Conservation (phyloP, 306 rosid species). For the Erythrophleum fordii region DNA sequence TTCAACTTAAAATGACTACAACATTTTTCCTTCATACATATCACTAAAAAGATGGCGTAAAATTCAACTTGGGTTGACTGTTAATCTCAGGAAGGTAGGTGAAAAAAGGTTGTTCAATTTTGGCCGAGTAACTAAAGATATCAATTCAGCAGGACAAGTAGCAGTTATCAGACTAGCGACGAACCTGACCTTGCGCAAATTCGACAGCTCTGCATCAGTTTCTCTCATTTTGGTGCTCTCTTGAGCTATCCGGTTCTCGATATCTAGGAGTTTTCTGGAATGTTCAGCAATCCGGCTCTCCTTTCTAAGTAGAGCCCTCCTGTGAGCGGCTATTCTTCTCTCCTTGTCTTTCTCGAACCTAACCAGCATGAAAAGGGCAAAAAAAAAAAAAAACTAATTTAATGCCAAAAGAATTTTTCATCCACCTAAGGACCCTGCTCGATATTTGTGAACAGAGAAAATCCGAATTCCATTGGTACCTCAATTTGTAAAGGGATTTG, state of each 20-base stretch:
- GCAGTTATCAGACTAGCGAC: neutral
- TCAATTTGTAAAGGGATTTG: conserved; percentile 61
- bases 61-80: conserved; percentile 18
- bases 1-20: neutral
- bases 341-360: conserved; percentile 69
- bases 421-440: neutral
- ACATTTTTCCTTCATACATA: neutral
- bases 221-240: conserved; percentile 49
- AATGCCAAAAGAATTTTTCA: neutral
- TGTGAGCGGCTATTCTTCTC: conserved; percentile 62
- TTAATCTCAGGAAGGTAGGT: neutral
- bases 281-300: conserved; percentile 70
- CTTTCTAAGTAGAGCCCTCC: conserved; percentile 64
- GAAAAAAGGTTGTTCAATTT: neutral
- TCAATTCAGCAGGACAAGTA: neutral
- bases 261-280: conserved; percentile 54
- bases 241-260: conserved; percentile 44
- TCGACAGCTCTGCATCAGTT: conserved; percentile 55
- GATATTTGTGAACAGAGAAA: neutral
- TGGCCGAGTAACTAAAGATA: neutral
- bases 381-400: neutral
- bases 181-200: conserved; percentile 65
- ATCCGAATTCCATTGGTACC: conserved; percentile 34
- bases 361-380: neutral
- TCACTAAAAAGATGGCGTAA: conserved; percentile 9